Conservation (phyloP, 352 stramenopile genomes). For the Globisporangium megalacanthum region DNA sequence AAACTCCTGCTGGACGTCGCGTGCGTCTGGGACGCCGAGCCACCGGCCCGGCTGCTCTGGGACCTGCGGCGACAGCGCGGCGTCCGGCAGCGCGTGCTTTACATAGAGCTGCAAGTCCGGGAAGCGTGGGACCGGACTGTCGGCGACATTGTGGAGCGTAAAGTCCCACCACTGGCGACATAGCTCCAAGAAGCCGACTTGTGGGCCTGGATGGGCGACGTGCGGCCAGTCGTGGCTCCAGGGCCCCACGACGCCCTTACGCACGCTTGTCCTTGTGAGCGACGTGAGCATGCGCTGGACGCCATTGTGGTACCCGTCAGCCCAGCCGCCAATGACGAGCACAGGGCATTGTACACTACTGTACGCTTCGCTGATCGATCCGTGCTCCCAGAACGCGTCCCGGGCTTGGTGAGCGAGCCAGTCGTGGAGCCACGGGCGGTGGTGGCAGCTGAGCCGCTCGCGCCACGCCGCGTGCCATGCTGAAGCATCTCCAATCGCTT, state of each 20-base stretch:
- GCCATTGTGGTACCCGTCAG: slow-evolving; percentile 46
- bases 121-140: slow-evolving; percentile 11
- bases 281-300: slow-evolving; percentile 34
- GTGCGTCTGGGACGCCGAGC: slow-evolving; percentile 25
- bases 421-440: slow-evolving; percentile 41
- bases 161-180: slow-evolving; percentile 43
- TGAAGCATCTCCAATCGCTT: slow-evolving; percentile 22
- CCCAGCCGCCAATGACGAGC: slow-evolving; percentile 40
- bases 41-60: slow-evolving; percentile 36
- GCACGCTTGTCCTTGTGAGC: slow-evolving; percentile 24
- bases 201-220: slow-evolving; percentile 31
- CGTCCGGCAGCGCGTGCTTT: slow-evolving; percentile 25
- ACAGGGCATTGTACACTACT: slow-evolving; percentile 28
- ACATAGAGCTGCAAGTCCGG: slow-evolving; percentile 47
- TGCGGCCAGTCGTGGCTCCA: slow-evolving; percentile 58
- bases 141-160: slow-evolving; percentile 25
- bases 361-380: slow-evolving; percentile 39
- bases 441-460: slow-evolving; percentile 33
- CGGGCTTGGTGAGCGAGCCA: slow-evolving; percentile 38
- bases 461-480: slow-evolving; percentile 25
- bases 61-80: slow-evolving; percentile 27
- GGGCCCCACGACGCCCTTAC: slow-evolving; percentile 36
- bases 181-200: slow-evolving; percentile 44
- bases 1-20: slow-evolving; percentile 29
- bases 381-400: slow-evolving; percentile 42